A percentile compares a stretch with the other conserved stretches of the same genome.
Evolutionary conservation across 257 asterid genomes (phyloP).

Genomic region (Plantago ovata): DNA sequence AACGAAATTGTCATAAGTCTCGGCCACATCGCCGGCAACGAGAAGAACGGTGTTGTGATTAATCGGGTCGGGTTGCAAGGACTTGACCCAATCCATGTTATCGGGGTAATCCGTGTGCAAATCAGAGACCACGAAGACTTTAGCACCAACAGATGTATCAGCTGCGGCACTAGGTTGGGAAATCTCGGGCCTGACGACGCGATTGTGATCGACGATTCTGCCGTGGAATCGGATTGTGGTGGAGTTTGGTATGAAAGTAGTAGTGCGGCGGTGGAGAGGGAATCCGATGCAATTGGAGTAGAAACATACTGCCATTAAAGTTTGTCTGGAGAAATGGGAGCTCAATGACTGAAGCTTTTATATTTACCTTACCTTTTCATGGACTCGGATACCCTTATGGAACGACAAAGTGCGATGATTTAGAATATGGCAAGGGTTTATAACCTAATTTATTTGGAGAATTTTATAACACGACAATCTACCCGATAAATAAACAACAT

Average conservation of each 20-base stretch:
- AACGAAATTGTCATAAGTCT: constrained; percentile 56
- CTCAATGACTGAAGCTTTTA: too few species aligned
- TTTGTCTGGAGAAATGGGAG: too few species aligned
- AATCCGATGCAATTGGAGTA: constrained; percentile 25
- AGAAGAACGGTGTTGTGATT: constrained; percentile 45
- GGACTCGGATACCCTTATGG: too few species aligned
- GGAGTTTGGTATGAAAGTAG: not conserved
- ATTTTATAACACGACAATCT: too few species aligned
- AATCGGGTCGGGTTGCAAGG: constrained; percentile 27
- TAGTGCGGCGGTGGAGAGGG: constrained; percentile 23
- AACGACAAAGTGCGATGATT: too few species aligned
- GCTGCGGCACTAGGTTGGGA: constrained; percentile 13
- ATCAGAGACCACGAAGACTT: constrained; percentile 71
- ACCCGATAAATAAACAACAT: too few species aligned
- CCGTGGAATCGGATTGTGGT: constrained; percentile 12
- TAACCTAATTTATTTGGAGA: too few species aligned
- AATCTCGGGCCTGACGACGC: constrained; percentile 39
- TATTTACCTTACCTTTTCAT: too few species aligned
- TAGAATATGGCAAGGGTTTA: too few species aligned
- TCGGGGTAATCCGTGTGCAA: constrained; percentile 78
- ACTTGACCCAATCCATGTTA: constrained; percentile 68
- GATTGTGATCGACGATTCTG: constrained; percentile 12
- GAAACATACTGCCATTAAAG: constrained; percentile 12
- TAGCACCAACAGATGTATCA: constrained; percentile 31
- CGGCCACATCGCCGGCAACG: constrained; percentile 92